Conservation (phyloP, 768 basidiomycete genomes). For the Tulasnella sp. region DNA sequence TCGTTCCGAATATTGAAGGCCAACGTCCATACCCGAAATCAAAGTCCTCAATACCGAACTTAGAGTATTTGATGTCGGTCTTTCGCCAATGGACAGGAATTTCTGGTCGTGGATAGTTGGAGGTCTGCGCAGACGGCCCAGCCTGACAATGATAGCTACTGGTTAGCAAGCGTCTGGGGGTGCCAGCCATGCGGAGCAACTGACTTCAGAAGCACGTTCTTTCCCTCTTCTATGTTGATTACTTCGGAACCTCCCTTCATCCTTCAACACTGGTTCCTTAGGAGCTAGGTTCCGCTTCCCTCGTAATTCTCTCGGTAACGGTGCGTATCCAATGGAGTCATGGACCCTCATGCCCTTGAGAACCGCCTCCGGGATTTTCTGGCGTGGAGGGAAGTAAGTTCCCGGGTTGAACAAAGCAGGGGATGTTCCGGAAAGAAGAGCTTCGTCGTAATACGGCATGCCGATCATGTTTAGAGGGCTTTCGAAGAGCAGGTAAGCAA, state of each 20-base stretch:
- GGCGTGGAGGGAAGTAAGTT: constrained; percentile 60
- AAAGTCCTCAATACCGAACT: constrained; percentile 98
- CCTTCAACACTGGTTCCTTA: constrained; percentile 48
- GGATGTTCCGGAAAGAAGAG: constrained; percentile 65
- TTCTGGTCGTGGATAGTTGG: constrained; percentile 36
- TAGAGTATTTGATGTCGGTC: constrained; percentile 97
- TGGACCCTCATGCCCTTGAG: constrained; percentile 75
- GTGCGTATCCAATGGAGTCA: constrained; percentile 86
- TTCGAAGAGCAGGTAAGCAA: constrained; percentile 2
- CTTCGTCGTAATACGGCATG: constrained; percentile 73
- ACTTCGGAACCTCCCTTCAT: constrained; percentile 77
- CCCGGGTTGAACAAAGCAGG: constrained; percentile 39
- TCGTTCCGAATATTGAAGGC: neutral
- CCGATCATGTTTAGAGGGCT: constrained; percentile 89
- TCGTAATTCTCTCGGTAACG: constrained; percentile 78
- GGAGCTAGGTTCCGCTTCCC: constrained; percentile 76
- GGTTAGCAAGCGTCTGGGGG: neutral
- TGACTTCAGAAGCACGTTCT: neutral
- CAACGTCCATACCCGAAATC: constrained; percentile 74
- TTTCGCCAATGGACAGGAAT: constrained; percentile 81
- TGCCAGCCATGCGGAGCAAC: neutral
- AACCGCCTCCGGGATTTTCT: constrained; percentile 76
- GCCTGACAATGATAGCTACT: neutral
- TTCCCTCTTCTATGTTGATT: constrained; percentile 41
- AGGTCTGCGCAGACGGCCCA: neutral